phyloP scores from a whole-genome alignment of 2,329 filamentous ascomycete genomes.

The Biscogniauxia mediterranea region DNA sequence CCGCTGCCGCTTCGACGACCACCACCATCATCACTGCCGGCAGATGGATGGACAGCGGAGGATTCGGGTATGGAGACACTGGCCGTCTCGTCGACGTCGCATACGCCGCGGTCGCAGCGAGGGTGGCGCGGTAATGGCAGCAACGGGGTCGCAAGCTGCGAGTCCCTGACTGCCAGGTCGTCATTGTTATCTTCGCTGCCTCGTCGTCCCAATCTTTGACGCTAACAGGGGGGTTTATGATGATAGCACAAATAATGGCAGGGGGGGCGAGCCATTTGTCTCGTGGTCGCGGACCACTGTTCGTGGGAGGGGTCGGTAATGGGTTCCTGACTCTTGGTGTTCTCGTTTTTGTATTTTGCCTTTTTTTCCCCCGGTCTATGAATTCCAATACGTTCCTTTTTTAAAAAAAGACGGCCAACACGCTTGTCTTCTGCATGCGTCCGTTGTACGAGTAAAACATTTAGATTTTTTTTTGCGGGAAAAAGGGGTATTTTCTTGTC shows the following conservation, averaged over 20 bases:
- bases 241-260: background rate
- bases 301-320: too few species aligned
- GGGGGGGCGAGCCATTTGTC: background rate
- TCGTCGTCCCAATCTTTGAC: constrained; percentile 2
- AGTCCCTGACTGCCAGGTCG: background rate
- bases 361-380: too few species aligned
- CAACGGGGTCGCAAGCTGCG: background rate
- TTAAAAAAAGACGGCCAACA: too few species aligned
- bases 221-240: constrained; percentile 6
- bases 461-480: too few species aligned
- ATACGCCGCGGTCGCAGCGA: background rate
- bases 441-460: too few species aligned
- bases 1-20: background rate
- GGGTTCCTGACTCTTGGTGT: too few species aligned
- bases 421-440: too few species aligned
- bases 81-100: background rate
- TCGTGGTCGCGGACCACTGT: background rate
- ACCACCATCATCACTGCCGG: background rate
- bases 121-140: background rate
- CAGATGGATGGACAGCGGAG: background rate
- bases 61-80: background rate
- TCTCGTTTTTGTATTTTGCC: too few species aligned
- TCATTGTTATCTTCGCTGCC: background rate
- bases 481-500: too few species aligned
- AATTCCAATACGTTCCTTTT: too few species aligned